Evolutionary conservation across 495 filamentous ascomycete genomes (phyloP), one percentile per base, ranked within the genome.

Genomic region (Xylaria palmicola): DNA sequence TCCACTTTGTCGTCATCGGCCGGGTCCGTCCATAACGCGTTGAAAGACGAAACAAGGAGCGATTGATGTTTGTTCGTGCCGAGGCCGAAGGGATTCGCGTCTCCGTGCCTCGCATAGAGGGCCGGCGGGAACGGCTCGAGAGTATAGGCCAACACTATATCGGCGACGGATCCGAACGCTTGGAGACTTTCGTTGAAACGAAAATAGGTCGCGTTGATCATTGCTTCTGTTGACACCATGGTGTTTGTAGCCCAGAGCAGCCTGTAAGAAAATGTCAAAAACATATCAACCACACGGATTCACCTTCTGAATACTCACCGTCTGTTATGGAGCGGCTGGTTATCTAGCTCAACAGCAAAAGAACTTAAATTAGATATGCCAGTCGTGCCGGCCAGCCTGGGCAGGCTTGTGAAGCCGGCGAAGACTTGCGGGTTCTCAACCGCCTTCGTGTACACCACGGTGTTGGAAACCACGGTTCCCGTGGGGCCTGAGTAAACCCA

Each of bases 1-100:
- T 61, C 43, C 26, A 63, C 60, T 22, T 60, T 44, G 22, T 58
- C 26, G 24, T 54, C 50, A 54, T 40, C 30, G 19, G 10, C 32
- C 12, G 32, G 50, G 27, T 54, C 50, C 29, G 36, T 36, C 50
- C 32, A 40, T 26, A 8, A 9, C 17, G 47, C 47, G 13, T 4
- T 37, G 32, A 24, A 54, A 12, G 17, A 8, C 17, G 15, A 17
- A 20, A 54, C 26, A 8, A 54, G 32, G 8, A 54, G 30, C 39
- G 36, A 40, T 37, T 54, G 19, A 40, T 54, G 4, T 45, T 45
- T 40, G 36, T 36, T 29, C 26, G 10, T 54, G 19, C 36, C 19
- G 10, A 54, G 36, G 5, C 50, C 50, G 0, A 54, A 24, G 17
- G 36, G 10, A 19, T 54, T 54, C 20, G 10, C 27, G 19, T 40